A percentile compares a stretch with the other conserved stretches of the same genome.
Evolutionary conservation across 192 early-diverging fungal genomes (phyloP).

Genomic region (Linnemannia zychae): DNA sequence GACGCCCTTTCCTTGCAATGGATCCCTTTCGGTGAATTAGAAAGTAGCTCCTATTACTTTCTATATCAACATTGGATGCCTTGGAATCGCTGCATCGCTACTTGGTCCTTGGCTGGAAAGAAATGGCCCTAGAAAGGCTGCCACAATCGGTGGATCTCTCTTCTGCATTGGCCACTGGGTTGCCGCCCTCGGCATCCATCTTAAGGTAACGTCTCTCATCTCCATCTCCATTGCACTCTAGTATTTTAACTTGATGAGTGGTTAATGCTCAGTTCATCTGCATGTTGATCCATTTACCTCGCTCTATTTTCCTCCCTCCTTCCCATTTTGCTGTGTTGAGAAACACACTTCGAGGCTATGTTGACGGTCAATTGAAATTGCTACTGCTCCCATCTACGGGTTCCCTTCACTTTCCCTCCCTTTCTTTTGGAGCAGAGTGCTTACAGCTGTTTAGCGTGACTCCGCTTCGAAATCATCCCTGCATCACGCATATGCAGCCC

Average conservation of each 20-base stretch:
- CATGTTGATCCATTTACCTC: background rate
- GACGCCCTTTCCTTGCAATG: background rate
- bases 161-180: conserved; percentile 71
- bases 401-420: background rate
- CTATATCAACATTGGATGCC: conserved; percentile 72
- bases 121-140: conserved; percentile 66
- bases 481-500: background rate
- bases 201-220: conserved; percentile 57
- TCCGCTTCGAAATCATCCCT: background rate
- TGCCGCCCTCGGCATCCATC: conserved; percentile 66
- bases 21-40: background rate
- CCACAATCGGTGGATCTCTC: conserved; percentile 61
- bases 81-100: conserved; percentile 70
- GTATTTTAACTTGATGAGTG: background rate
- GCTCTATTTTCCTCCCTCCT: too few relatives aligned
- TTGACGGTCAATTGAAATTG: too few relatives aligned
- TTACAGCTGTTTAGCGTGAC: background rate
- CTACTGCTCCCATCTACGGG: too few relatives aligned
- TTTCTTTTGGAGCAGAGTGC: background rate
- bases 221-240: background rate
- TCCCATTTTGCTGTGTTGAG: too few relatives aligned
- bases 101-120: conserved; percentile 76
- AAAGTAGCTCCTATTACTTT: conserved; percentile 71
- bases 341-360: too few relatives aligned
- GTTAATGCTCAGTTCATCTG: background rate